Conservation (phyloP, 768 basidiomycete genomes). For the Scleroderma bovista region DNA sequence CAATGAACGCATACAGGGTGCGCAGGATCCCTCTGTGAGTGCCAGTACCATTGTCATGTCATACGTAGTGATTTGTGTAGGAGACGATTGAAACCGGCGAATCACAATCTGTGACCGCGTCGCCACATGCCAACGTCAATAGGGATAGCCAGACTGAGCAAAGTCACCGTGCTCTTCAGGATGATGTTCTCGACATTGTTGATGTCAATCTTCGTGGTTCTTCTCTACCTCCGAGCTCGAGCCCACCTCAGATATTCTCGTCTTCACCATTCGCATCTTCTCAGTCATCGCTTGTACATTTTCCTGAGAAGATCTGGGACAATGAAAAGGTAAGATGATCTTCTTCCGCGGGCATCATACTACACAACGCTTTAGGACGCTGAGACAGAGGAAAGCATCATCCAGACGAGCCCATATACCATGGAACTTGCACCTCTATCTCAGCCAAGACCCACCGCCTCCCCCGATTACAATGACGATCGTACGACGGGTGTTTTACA, state of each 20-base stretch:
- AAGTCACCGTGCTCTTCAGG: neutral
- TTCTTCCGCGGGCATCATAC: neutral
- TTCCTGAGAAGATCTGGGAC: constrained; percentile 1
- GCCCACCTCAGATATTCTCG: constrained; percentile 39
- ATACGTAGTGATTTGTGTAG: neutral
- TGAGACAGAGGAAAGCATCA: neutral
- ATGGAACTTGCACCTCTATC: neutral
- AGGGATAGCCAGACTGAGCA: constrained; percentile 1
- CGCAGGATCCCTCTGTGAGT: neutral
- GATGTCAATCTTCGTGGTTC: constrained; percentile 10
- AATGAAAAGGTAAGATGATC: constrained; percentile 12
- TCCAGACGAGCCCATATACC: no score
- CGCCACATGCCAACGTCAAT: neutral
- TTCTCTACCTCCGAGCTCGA: constrained; percentile 40
- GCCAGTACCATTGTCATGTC: neutral
- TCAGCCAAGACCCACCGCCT: neutral
- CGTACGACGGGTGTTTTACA: neutral
- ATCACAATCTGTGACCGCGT: neutral
- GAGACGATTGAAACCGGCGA: neutral
- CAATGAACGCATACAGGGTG: neutral
- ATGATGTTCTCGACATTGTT: constrained; percentile 1
- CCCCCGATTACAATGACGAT: neutral
- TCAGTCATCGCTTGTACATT: constrained; percentile 18
- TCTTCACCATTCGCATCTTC: constrained; percentile 37
- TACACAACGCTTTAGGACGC: neutral